Evolutionary conservation across 2,329 filamentous ascomycete species (phyloP).

Genomic region (Trichoderma harzianum): DNA sequence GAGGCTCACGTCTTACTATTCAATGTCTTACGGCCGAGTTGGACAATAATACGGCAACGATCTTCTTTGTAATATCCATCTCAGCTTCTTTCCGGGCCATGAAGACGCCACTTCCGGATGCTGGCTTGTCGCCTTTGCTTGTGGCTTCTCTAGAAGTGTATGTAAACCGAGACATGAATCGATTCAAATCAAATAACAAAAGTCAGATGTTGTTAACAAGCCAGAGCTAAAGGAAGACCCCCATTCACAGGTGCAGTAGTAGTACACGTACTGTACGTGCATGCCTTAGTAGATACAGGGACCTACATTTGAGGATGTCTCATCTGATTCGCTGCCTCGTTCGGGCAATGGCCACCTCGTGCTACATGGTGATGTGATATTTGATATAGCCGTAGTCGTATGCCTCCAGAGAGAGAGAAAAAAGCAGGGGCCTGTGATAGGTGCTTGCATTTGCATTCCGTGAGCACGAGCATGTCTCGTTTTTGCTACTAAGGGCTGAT

Average conservation of each 20-base stretch:
- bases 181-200: neutral
- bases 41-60: neutral
- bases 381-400: neutral
- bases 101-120: neutral
- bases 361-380: neutral
- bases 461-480: neutral
- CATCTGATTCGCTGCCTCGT: slow-evolving; percentile 8
- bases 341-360: neutral
- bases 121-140: neutral
- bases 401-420: neutral
- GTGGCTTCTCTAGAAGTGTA: neutral
- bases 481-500: neutral
- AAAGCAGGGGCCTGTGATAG: neutral
- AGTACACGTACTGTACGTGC: neutral
- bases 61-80: neutral
- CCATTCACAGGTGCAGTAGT: neutral
- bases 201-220: neutral
- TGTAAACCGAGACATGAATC: neutral
- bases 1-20: neutral
- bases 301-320: neutral
- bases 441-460: neutral
- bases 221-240: neutral
- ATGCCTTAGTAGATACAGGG: neutral
- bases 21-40: neutral
- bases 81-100: neutral